Base-by-base conservation (phyloP, 2,329 filamentous ascomycete species). In the Lecanoromycetidae sp. region DNA sequence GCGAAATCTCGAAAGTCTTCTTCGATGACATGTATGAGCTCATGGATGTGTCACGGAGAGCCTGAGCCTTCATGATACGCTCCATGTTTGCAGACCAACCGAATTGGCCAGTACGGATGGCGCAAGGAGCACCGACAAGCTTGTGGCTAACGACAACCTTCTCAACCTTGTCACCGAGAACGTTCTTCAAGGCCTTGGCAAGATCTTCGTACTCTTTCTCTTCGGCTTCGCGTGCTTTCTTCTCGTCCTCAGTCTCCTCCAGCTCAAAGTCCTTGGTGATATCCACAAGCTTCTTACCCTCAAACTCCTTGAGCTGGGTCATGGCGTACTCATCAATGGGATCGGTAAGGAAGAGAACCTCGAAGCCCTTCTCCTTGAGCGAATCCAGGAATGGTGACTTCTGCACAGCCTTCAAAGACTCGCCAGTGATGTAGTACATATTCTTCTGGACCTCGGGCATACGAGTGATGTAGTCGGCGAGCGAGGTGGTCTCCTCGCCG, bases 181-280 rank as follows among this genome's bases (percentile, higher is more conserved):
- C 84, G 75, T 94, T 95, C 88, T 98, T 98, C 63, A 98, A 81
- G 60, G 82, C 78, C 85, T 98, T 98, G 69, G 90, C 84, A 48
- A 96, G 83, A 59, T 72, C 71, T 76, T 98, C 91, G 69, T 74
- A 98, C 75, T 96, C 88, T 82, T 96, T 96, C 83, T 95, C 90
- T 76, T 96, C 87, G 49, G 76, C 77, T 79, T 96, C 91, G 58
- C 91, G 91, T 60, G 81, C 71, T 67, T 81, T 84, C 88, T 96
- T 98, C 86, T 98, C 91, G 66, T 98, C 91, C 25, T 98, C 91
- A 42, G 87, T 93, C 84, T 98, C 91, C 82, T 98, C 91, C 53
- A 98, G 87, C 76, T 98, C 91, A 68, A 98, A 98, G 79, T 98
- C 91, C 84, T 98, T 98, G 79, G 91, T 98, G 74, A 98, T 96